Evolutionary conservation across 768 basidiomycete species (phyloP), one percentile per base, ranked within the genome.

Genomic region (Suillus luteus): DNA sequence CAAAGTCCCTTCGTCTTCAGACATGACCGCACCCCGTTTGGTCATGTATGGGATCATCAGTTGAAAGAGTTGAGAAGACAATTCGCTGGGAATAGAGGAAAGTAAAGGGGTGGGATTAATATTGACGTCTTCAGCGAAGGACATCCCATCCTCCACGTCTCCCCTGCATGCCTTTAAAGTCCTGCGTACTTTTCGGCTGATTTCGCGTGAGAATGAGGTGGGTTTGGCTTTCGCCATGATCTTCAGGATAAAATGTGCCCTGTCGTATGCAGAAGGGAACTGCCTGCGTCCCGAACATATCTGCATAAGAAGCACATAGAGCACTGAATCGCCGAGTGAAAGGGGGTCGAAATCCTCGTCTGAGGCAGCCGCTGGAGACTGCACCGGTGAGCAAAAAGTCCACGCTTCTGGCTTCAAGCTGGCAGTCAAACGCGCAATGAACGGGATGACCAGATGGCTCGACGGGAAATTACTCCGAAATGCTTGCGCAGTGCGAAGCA

Each of bases 1-100:
- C 33, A 54, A 54, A 54, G n/a, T 54, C 10, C 33, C 52, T 14
- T n/a, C 52, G 5, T 11, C 33, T 35, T 33, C 33, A 35, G 19
- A 54, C 31, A 54, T 54, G 19, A n/a, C 31, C 19, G 11, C 33
- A 10, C 51, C 51, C 51, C 9, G 51, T 31, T 10, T 19, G 9
- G 1, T 19, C 51, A 77, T 22, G 79, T 22, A 24, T 65, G 65
- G 61, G 76, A 59, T 52, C 60, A 55, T 72, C 67, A 65, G 76
- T 78, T 19, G 69, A 65, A 27, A 59, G 10, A 19, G 73, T 67
- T 9, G 69, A 62, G 49, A 64, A 72, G 44, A 54, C 19, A 5
- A n/a, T 10, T 54, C 19, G 5, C 5, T n/a, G 11, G 52, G 33
- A 54, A 54, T 35, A 2, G 52, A 35, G 52, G 52, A 35, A 1